Evolutionary conservation across 176 grass and related monocot genomes (phyloP).

Genomic region (Ananas comosus): DNA sequence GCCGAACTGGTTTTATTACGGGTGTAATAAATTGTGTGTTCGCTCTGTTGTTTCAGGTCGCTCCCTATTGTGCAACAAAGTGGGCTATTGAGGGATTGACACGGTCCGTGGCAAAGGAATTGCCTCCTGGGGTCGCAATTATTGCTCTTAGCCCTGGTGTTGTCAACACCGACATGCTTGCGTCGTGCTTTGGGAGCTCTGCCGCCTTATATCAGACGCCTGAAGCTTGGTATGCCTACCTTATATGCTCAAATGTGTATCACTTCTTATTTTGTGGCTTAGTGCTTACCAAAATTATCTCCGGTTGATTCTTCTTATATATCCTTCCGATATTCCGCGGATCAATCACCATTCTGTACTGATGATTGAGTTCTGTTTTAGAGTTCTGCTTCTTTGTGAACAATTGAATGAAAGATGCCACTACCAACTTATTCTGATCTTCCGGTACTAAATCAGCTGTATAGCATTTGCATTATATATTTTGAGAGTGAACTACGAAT

Average conservation of each 20-base stretch:
- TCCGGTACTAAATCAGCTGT: too few species aligned
- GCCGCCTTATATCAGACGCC: conserved; percentile 67
- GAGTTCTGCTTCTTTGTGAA: too few species aligned
- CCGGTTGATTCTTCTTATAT: too few species aligned
- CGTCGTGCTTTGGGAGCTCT: conserved; percentile 78
- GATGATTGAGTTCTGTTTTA: too few species aligned
- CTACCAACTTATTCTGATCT: too few species aligned
- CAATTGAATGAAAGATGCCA: too few species aligned
- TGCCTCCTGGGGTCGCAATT: conserved; percentile 74
- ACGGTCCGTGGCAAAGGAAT: conserved; percentile 75
- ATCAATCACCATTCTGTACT: too few species aligned
- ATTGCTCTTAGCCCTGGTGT: conserved; percentile 94
- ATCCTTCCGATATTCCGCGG: too few species aligned
- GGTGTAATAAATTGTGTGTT: conserved; percentile 1
- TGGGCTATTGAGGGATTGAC: conserved; percentile 97
- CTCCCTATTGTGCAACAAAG: conserved; percentile 88
- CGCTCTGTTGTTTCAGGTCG: conserved; percentile 43
- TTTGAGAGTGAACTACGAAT: too few species aligned
- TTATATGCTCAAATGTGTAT: not conserved
- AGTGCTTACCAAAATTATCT: not conserved
- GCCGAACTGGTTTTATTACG: too few species aligned
- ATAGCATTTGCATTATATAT: too few species aligned
- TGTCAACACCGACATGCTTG: conserved; percentile 90
- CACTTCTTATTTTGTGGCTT: conserved; percentile 8
- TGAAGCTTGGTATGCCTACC: conserved; percentile 62